Base-by-base conservation (phyloP, 2,329 filamentous ascomycete genomes). In the Raffaelea deltoideospora region DNA sequence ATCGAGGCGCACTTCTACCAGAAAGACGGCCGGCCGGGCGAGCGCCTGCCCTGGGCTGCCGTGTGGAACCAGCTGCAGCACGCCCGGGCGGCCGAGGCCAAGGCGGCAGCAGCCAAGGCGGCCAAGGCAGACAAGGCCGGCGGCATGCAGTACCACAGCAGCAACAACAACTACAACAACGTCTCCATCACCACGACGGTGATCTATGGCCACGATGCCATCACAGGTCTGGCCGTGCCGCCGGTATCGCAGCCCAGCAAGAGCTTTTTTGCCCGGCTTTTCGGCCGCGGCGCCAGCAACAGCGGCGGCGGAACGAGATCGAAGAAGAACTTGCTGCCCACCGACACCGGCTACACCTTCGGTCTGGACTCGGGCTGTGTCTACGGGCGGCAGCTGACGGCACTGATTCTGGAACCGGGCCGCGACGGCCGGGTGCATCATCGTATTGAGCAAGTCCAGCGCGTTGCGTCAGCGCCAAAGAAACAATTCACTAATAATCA, bases 281-380 rank as follows among this genome's bases (percentile, higher is more conserved):
- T 37, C 40, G 9, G 18, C 18, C 27, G 29, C 9, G 13, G n/a
- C 10, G 14, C n/a, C 14, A 17, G 7, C 15, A 11, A 17, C 28
- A 17, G 5, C 15, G n/a, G n/a, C n/a, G n/a, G n/a, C n/a, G n/a
- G n/a, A n/a, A n/a, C n/a, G n/a, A n/a, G n/a, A n/a, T n/a, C n/a
- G n/a, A n/a, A n/a, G n/a, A n/a, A n/a, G n/a, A n/a, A n/a, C n/a
- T n/a, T n/a, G n/a, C n/a, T n/a, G n/a, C n/a, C n/a, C 11, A 41
- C 37, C 24, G 44, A 48, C 32, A 46, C 47, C 56, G 79, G 15
- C 56, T 92, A 83, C 55, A 82, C 79, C 4, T 83, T 86, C 50
- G 90, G 90, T 0, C 63, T 96, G 33, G 90, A 96, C 55, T 82
- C 80, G 1, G 79, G 76, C 0, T 96, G 90, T 53, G 75, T 84